phyloP scores from a whole-genome alignment of 768 basidiomycete species.

The Suillus discolor region DNA sequence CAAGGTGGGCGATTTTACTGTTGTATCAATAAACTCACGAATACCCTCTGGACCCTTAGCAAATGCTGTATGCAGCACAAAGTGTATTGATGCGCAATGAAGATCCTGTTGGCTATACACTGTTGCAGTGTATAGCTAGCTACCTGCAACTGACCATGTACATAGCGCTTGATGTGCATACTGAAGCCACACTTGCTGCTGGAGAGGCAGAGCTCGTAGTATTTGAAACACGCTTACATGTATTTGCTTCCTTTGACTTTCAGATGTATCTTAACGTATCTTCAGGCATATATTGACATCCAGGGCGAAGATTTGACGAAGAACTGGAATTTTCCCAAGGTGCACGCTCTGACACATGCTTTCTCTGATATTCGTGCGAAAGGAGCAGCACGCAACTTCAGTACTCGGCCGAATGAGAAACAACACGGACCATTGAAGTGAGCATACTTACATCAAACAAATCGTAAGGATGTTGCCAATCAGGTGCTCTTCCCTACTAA shows the following conservation, averaged over 20 bases:
- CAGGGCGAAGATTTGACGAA: not conserved
- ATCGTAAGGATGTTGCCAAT: slow-evolving; percentile 32
- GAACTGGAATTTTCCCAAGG: slow-evolving; percentile 8
- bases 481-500: too few species aligned
- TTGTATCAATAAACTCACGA: too few species aligned
- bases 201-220: slow-evolving; percentile 8
- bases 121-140: slow-evolving; percentile 32
- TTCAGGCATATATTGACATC: not conserved
- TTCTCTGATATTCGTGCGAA: not conserved
- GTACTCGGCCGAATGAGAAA: slow-evolving; percentile 33
- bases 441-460: slow-evolving; percentile 29
- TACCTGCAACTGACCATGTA: slow-evolving; percentile 35
- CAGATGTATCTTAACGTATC: not conserved
- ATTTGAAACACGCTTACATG: not conserved
- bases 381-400: slow-evolving; percentile 23
- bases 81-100: not conserved
- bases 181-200: slow-evolving; percentile 24
- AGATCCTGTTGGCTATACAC: slow-evolving; percentile 19
- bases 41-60: slow-evolving; percentile 1
- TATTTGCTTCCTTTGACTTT: slow-evolving; percentile 1
- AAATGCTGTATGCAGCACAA: slow-evolving; percentile 1
- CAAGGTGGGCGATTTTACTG: too few species aligned
- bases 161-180: slow-evolving; percentile 33
- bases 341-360: slow-evolving; percentile 5
- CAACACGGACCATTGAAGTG: slow-evolving; percentile 28